Evolutionary conservation across 164 flowering plant species (phyloP).

Genomic region (Annona squamosa): DNA sequence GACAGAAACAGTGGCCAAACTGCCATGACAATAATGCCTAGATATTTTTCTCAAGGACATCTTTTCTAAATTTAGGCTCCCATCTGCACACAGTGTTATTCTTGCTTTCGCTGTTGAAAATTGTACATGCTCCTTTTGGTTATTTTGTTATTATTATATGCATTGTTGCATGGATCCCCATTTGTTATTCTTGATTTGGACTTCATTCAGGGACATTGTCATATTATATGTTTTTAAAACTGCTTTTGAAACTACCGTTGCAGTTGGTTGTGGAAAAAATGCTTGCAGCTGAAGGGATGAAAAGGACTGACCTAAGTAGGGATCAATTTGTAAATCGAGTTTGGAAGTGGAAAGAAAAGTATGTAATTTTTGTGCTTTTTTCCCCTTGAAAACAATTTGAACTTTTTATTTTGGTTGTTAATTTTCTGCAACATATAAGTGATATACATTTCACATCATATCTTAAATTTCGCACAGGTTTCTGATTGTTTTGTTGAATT

Average conservation of each 20-base stretch:
- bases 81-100: no score
- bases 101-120: no score
- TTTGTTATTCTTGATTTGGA: no score
- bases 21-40: no score
- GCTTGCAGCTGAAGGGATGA: conserved; percentile 89
- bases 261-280: conserved; percentile 94
- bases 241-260: conserved; percentile 4
- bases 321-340: conserved; percentile 80
- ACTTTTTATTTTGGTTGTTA: neutral
- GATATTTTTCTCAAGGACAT: no score
- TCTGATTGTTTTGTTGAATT: no score
- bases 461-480: neutral
- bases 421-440: neutral
- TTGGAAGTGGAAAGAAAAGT: conserved; percentile 99
- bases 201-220: neutral
- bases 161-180: no score
- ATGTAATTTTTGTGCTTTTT: conserved; percentile 13
- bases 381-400: neutral
- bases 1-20: no score
- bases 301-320: conserved; percentile 67
- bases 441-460: neutral
- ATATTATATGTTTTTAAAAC: neutral
- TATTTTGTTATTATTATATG: no score
- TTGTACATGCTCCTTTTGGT: no score
- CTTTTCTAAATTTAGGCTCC: no score